Percentiles rank a stretch among this genome's conserved stretches.
phyloP scores from a whole-genome alignment of 2,329 filamentous ascomycete species.

The Trichoderma breve region DNA sequence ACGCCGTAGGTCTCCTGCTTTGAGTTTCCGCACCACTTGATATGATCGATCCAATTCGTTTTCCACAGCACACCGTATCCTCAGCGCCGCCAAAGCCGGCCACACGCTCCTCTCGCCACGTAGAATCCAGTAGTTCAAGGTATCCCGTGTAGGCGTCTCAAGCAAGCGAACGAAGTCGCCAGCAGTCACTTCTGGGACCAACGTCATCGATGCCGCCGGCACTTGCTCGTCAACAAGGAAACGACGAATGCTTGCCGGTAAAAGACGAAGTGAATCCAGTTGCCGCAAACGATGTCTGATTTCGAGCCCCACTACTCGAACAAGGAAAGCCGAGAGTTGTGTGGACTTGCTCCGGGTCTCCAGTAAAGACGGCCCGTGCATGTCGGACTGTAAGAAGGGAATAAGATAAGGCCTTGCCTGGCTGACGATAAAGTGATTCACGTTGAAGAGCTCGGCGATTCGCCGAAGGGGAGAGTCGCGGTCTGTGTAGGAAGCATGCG shows the following conservation, averaged over 20 bases:
- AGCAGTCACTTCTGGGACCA: conserved; percentile 75
- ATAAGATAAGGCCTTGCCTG: conserved; percentile 88
- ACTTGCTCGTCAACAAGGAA: conserved; percentile 82
- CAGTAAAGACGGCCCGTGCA: conserved; percentile 69
- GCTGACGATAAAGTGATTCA: conserved; percentile 92
- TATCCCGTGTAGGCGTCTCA: conserved; percentile 75
- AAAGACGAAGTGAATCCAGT: conserved; percentile 70
- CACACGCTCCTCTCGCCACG: conserved; percentile 85
- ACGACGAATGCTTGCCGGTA: conserved; percentile 67
- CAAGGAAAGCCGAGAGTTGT: conserved; percentile 56
- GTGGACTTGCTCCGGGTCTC: conserved; percentile 58
- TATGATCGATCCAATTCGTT: conserved; percentile 85
- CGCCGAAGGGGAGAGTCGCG: conserved; percentile 65
- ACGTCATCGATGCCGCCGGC: conserved; percentile 72
- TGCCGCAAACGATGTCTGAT: conserved; percentile 78
- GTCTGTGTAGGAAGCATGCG: conserved; percentile 62
- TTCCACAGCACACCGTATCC: conserved; percentile 80
- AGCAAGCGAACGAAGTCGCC: conserved; percentile 74
- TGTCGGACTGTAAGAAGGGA: conserved; percentile 77
- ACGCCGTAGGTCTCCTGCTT: conserved; percentile 50
- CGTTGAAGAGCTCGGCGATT: conserved; percentile 81
- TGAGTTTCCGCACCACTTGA: conserved; percentile 68
- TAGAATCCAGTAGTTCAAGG: conserved; percentile 79
- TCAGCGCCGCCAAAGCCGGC: conserved; percentile 81
- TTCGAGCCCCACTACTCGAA: conserved; percentile 71